These are phyloP conservation scores for Euphorbia celastroides DNA, from an alignment of 441 rosid genomes.

Conservation along the genomic window DNA sequence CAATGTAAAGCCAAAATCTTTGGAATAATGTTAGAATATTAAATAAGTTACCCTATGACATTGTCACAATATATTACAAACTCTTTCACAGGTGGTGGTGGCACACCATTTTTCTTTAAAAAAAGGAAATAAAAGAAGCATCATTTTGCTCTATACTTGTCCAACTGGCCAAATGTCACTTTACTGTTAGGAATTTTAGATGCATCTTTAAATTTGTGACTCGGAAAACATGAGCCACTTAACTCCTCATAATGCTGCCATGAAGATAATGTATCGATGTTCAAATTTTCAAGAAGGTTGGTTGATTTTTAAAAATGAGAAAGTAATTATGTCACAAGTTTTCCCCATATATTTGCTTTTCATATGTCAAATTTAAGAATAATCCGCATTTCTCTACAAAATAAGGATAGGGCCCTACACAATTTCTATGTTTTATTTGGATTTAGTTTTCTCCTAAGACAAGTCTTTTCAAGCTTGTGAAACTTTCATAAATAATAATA, in stretches of 20 bases:
- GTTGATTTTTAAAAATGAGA: too few relatives aligned
- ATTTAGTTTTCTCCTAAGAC: neutral
- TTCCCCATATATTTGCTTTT: neutral
- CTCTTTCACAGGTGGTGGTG: neutral
- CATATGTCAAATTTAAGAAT: neutral
- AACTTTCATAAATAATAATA: too few relatives aligned
- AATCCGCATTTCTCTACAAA: neutral
- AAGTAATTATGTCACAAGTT: too few relatives aligned
- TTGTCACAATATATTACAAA: neutral
- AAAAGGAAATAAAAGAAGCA: too few relatives aligned
- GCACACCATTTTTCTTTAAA: neutral
- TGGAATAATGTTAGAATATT: neutral
- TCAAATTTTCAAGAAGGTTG: too few relatives aligned
- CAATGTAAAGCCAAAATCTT: neutral
- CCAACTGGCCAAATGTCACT: too few relatives aligned
- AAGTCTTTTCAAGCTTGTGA: neutral
- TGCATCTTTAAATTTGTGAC: too few relatives aligned
- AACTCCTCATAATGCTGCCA: too few relatives aligned
- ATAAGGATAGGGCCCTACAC: neutral
- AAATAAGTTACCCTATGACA: neutral
- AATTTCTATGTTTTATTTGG: neutral
- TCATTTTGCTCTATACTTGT: too few relatives aligned
- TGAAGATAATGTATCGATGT: too few relatives aligned
- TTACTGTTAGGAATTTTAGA: too few relatives aligned
- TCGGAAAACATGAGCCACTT: too few relatives aligned